Conservation (phyloP, 2,329 filamentous ascomycete species). For the Aspergillus awamori region DNA sequence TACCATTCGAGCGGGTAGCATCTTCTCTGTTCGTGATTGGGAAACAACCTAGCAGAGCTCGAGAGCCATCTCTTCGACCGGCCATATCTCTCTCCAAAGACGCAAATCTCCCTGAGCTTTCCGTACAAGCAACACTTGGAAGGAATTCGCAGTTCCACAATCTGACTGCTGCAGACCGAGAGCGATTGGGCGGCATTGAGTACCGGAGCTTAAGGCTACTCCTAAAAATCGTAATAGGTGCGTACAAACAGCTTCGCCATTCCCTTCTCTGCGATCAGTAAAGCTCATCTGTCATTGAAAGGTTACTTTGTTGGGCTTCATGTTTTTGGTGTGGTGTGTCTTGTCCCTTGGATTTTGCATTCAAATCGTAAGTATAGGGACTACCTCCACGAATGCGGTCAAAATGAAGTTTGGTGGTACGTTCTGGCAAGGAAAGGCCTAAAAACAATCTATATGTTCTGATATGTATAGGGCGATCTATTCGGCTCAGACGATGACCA, state of each 20-base stretch:
- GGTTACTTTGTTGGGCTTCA: slow-evolving; percentile 53
- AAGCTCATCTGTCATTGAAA: background rate
- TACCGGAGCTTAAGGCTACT: slow-evolving; percentile 55
- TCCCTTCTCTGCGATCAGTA: background rate
- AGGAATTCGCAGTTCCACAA: slow-evolving; percentile 53
- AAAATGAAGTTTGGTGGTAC: slow-evolving; percentile 55
- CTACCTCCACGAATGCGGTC: slow-evolving; percentile 44
- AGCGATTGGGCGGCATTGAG: slow-evolving; percentile 56
- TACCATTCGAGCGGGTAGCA: background rate
- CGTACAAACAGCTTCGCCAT: slow-evolving; percentile 1
- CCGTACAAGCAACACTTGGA: slow-evolving; percentile 48
- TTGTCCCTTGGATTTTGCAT: slow-evolving; percentile 53
- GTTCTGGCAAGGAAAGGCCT: slow-evolving; percentile 17
- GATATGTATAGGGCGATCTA: slow-evolving; percentile 49
- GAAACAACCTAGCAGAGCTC: slow-evolving; percentile 13
- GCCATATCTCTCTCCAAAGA: slow-evolving; percentile 25
- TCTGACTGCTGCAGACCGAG: slow-evolving; percentile 45
- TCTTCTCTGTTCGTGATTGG: slow-evolving; percentile 18
- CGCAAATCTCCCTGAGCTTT: slow-evolving; percentile 44
- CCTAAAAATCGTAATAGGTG: slow-evolving; percentile 51
- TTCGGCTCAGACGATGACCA: slow-evolving; percentile 55
- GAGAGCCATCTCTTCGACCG: slow-evolving; percentile 18
- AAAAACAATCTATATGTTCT: background rate
- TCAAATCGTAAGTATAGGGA: slow-evolving; percentile 46
- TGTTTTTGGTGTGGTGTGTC: slow-evolving; percentile 52